Base-by-base conservation (phyloP, 805 yeast species). In the Candida ulmi region DNA sequence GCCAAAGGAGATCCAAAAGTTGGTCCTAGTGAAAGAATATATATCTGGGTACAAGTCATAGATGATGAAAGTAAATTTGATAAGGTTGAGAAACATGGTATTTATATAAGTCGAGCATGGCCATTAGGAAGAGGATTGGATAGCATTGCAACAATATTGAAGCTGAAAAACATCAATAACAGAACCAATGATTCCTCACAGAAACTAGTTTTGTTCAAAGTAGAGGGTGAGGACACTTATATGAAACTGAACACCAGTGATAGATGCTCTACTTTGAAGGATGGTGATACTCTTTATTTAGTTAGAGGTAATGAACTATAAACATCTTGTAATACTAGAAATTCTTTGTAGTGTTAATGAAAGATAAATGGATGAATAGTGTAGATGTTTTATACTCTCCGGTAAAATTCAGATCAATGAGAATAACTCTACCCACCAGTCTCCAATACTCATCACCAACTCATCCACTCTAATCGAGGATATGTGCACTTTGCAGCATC, bases 71-170 rank as follows among this genome's bases (percentile, higher is more conserved):
- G 47, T 28, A 45, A 44, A 17, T 44, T 45, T n/a, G 56, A 52
- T 18, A 45, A 44, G 33, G 41, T 38, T 4, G 41, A 41, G 8
- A 46, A 43, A 30, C 38, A 45, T 12, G 52, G 57, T 1, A 23
- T 54, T 5, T 55, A 31, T 30, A 36, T 55, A 3, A 50, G 54
- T 1, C 39, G 59, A 9, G 40, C 33, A 1, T 54, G 59, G 59
- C 58, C 60, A 11, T 4, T 55, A 8, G 60, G 60, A 1, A 39
- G 60, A 31, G 58, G 46, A 0, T 38, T 55, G 30, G 60, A 55
- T 26, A 45, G 48, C 5, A 43, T 54, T 4, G 51, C 59, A 1
- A 12, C 30, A 2, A 33, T 36, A 21, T n/a, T 53, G 27, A 40
- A 42, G 13, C 16, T 55, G 34, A 52, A 46, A 29, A 55, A 55